These are phyloP conservation scores for Camptophora hylomeconis DNA, from an alignment of 2,329 filamentous ascomycete species.

Conservation along the genomic window DNA sequence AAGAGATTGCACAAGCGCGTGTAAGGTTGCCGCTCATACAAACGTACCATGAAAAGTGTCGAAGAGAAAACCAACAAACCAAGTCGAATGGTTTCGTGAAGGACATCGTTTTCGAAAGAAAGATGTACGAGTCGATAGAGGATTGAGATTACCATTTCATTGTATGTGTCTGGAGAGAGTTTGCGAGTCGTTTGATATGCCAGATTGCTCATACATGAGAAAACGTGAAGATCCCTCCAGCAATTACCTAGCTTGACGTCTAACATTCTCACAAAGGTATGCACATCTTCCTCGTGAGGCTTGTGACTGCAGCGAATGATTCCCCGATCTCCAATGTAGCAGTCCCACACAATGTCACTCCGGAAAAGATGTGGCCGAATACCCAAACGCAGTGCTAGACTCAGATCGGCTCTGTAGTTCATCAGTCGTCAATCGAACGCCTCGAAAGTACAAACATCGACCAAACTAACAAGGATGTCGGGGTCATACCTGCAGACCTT, in stretches of 20 bases:
- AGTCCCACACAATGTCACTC: slow-evolving; percentile 2
- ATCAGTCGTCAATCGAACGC: too few relatives aligned
- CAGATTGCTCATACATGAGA: slow-evolving; percentile 5
- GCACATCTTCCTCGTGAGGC: background rate
- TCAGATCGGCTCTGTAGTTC: slow-evolving; percentile 4
- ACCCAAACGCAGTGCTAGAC: slow-evolving; percentile 2
- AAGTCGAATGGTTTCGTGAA: slow-evolving; percentile 1
- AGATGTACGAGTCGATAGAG: slow-evolving; percentile 6
- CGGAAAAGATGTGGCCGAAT: slow-evolving; percentile 2
- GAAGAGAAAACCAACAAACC: slow-evolving; percentile 2
- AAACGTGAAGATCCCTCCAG: slow-evolving; percentile 5
- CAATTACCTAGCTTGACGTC: slow-evolving; percentile 1
- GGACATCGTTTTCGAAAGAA: slow-evolving; percentile 1
- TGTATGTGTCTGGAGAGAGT: slow-evolving; percentile 5
- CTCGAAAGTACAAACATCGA: too few relatives aligned
- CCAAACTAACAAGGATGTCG: slow-evolving; percentile 1
- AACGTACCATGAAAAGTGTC: slow-evolving; percentile 2
- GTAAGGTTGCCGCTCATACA: slow-evolving; percentile 1
- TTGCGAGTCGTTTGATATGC: slow-evolving; percentile 5
- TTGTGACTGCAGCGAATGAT: slow-evolving; percentile 1
- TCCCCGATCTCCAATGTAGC: slow-evolving; percentile 3
- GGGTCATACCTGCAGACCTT: slow-evolving; percentile 5
- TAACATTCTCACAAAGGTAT: background rate
- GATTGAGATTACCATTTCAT: slow-evolving; percentile 6
- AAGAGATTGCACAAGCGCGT: slow-evolving; percentile 1